Percentiles rank a stretch among this genome's conserved stretches.
Conservation (phyloP, 148 eudicot species). For the Gaultheria prostrata region DNA sequence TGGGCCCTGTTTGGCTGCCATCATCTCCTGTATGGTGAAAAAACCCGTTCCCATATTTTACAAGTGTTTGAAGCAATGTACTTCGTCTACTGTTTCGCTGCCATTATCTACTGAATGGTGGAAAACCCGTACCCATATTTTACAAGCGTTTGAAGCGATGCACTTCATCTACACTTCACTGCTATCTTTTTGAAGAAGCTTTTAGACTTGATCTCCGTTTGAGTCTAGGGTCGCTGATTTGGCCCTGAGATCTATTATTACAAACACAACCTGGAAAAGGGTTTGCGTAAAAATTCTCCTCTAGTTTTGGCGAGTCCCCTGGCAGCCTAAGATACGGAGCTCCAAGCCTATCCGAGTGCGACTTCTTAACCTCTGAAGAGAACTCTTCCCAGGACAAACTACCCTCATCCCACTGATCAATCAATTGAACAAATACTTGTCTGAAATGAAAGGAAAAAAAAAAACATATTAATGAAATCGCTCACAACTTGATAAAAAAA, state of each 20-base stretch:
- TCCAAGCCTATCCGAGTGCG: slow-evolving; percentile 46
- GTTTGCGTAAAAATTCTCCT: slow-evolving; percentile 70
- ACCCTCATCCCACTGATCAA: slow-evolving; percentile 55
- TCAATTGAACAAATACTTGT: slow-evolving; percentile 38
- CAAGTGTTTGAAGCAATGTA: slow-evolving; percentile 10
- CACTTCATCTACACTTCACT: neutral
- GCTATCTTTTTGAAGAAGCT: slow-evolving; percentile 21
- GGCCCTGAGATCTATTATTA: slow-evolving; percentile 26
- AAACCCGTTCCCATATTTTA: neutral
- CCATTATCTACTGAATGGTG: slow-evolving; percentile 5
- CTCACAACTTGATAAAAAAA: neutral
- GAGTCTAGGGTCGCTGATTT: neutral
- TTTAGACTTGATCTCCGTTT: slow-evolving; percentile 8
- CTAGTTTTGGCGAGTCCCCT: slow-evolving; percentile 40
- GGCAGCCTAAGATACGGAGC: slow-evolving; percentile 45
- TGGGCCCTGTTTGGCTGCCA: neutral
- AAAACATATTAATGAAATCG: neutral
- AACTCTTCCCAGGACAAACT: slow-evolving; percentile 57
- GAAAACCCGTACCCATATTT: neutral
- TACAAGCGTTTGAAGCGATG: slow-evolving; percentile 8
- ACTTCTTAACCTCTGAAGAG: slow-evolving; percentile 35
- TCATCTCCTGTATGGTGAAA: neutral
- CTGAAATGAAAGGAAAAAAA: slow-evolving; percentile 25
- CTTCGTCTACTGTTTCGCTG: neutral
- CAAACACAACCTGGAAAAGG: slow-evolving; percentile 80